Conservation (phyloP, 768 basidiomycete species). For the Leccinum boreale region DNA sequence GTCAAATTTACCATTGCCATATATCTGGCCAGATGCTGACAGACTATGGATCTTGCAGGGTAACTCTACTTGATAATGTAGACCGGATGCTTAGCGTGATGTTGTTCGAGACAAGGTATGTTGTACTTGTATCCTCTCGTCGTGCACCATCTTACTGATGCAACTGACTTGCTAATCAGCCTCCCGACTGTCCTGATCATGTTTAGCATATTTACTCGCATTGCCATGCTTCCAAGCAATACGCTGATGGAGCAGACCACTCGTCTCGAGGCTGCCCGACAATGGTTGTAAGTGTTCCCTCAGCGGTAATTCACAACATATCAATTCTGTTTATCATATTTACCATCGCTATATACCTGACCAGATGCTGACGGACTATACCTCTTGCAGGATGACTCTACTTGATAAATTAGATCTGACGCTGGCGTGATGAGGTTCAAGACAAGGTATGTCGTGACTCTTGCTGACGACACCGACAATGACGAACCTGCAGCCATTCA, state of each 20-base stretch:
- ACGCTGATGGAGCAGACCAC: background rate
- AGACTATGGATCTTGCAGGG: background rate
- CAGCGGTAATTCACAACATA: background rate
- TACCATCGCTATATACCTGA: background rate
- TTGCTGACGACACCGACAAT: background rate
- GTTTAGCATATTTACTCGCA: background rate
- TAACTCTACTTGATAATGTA: background rate
- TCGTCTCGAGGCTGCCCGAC: background rate
- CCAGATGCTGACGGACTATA: background rate
- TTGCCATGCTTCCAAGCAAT: background rate
- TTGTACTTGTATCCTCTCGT: too few species aligned
- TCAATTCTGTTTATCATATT: background rate
- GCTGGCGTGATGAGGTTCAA: background rate
- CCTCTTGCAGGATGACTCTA: background rate
- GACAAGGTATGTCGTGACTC: background rate
- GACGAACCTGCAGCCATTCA: background rate
- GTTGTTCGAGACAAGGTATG: background rate
- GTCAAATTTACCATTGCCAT: background rate
- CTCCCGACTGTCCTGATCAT: background rate
- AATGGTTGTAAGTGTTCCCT: background rate
- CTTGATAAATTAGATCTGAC: background rate
- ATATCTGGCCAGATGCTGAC: background rate
- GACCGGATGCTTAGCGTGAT: background rate
- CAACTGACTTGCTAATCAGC: background rate
- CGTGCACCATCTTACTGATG: background rate